Percentiles rank a stretch among this genome's conserved stretches.
Evolutionary conservation across 2,329 filamentous ascomycete species (phyloP).

Genomic region (Colletotrichum sp.): DNA sequence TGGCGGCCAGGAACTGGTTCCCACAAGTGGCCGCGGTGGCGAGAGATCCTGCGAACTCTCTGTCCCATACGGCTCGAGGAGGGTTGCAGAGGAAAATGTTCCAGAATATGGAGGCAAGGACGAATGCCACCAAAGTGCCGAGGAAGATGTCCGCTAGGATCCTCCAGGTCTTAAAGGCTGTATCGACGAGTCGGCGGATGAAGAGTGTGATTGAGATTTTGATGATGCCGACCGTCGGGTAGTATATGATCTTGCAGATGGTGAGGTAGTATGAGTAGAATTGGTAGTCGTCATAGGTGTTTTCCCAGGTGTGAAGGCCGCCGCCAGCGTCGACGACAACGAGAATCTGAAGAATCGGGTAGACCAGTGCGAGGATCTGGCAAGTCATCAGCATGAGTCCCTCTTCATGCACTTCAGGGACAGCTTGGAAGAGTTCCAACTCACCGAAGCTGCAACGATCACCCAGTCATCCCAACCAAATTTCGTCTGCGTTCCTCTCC

Average conservation of each 20-base stretch:
- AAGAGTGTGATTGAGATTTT: conserved; percentile 22
- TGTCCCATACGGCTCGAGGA: conserved; percentile 18
- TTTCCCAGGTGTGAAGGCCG: conserved; percentile 17
- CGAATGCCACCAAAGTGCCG: conserved; percentile 26
- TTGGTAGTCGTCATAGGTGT: conserved; percentile 17
- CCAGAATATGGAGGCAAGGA: conserved; percentile 29
- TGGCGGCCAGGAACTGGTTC: conserved; percentile 18
- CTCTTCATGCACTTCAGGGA: background rate
- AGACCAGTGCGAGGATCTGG: conserved; percentile 4
- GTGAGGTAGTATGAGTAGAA: conserved; percentile 13
- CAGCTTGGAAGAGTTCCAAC: background rate
- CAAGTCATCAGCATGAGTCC: background rate
- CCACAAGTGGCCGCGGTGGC: background rate
- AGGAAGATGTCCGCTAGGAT: conserved; percentile 33
- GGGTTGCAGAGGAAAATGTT: conserved; percentile 29
- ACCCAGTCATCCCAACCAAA: conserved; percentile 19
- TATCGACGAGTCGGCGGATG: conserved; percentile 18
- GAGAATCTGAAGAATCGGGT: conserved; percentile 16
- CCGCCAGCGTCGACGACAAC: conserved; percentile 17
- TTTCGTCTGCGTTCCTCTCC: background rate
- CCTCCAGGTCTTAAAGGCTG: conserved; percentile 26
- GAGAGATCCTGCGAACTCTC: conserved; percentile 11
- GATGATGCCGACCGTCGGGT: conserved; percentile 17
- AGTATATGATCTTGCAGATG: conserved; percentile 12
- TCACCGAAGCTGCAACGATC: conserved; percentile 2